phyloP scores from a whole-genome alignment of 148 eudicot species.

The Vaccinium myrtillus region DNA sequence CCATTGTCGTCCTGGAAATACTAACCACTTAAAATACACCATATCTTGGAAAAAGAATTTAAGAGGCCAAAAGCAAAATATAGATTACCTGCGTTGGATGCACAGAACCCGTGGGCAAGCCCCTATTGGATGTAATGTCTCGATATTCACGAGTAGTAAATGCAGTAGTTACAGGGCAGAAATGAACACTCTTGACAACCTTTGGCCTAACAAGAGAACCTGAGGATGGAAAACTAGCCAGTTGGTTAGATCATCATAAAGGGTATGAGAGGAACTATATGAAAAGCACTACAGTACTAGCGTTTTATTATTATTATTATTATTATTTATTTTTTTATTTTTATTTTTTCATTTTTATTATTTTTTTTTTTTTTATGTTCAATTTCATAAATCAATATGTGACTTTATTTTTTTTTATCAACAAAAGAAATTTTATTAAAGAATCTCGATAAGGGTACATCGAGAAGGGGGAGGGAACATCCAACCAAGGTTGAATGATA shows the following conservation, averaged over 20 bases:
- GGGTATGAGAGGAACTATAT: neutral
- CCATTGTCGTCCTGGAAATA: constrained; percentile 86
- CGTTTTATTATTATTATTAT: too few species aligned
- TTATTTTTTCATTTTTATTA: too few species aligned
- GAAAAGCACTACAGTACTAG: neutral
- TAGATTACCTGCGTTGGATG: constrained; percentile 85
- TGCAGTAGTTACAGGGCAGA: constrained; percentile 69
- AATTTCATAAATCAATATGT: neutral
- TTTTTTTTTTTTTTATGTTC: neutral
- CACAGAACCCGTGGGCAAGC: constrained; percentile 97
- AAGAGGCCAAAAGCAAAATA: neutral
- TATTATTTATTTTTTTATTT: too few species aligned
- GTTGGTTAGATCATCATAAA: neutral
- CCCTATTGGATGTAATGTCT: constrained; percentile 87
- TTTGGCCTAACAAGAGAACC: constrained; percentile 99
- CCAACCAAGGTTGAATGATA: neutral
- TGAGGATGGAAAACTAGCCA: constrained; percentile 21
- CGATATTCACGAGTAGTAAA: constrained; percentile 90
- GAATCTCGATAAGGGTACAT: neutral
- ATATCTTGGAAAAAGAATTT: neutral
- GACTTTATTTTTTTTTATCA: neutral
- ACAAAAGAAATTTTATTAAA: neutral
- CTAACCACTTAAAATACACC: neutral
- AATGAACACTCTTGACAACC: constrained; percentile 96
- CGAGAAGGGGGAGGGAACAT: neutral